Percentiles rank a stretch among this genome's conserved stretches.
These are phyloP conservation scores for Candida loeiensis DNA, from an alignment of 805 yeast species.

Conservation along the genomic window DNA sequence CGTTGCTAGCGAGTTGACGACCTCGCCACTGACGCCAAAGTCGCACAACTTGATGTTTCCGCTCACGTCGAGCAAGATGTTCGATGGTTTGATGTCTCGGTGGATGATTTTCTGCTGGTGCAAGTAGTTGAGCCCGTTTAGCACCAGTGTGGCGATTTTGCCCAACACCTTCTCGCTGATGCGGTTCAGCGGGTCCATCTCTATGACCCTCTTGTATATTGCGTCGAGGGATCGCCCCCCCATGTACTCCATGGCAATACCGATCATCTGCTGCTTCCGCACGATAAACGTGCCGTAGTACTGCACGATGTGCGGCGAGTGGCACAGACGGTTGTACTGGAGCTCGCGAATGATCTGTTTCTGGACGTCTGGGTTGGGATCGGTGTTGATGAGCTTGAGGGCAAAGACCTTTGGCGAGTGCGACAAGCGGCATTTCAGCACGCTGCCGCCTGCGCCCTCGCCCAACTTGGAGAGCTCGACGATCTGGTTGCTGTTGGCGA, in stretches of 20 bases:
- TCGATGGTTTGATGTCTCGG: constrained; percentile 94
- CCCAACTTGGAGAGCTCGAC: constrained; percentile 72
- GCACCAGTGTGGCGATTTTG: constrained; percentile 80
- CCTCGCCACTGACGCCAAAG: constrained; percentile 97
- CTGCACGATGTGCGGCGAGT: constrained; percentile 79
- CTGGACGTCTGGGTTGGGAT: constrained; percentile 81
- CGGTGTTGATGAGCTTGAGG: constrained; percentile 66
- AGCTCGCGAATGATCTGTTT: constrained; percentile 88
- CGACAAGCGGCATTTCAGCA: constrained; percentile 65
- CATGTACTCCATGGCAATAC: constrained; percentile 97
- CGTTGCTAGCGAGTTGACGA: constrained; percentile 90
- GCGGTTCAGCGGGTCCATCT: constrained; percentile 66
- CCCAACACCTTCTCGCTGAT: constrained; percentile 93
- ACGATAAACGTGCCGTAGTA: constrained; percentile 91
- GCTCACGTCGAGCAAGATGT: constrained; percentile 66
- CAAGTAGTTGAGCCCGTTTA: constrained; percentile 80
- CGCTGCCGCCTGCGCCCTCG: constrained; percentile 94
- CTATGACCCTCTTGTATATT: constrained; percentile 72
- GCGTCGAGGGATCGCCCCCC: constrained; percentile 91
- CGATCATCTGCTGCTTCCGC: constrained; percentile 73
- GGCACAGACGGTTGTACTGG: constrained; percentile 80
- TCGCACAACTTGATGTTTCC: constrained; percentile 94
- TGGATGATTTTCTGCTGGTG: constrained; percentile 88
- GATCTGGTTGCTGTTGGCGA: constrained; percentile 58
- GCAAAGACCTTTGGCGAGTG: constrained; percentile 70